Evolutionary conservation across 495 filamentous ascomycete species (phyloP), one percentile per base, ranked within the genome.

Genomic region (Daldinia loculata): DNA sequence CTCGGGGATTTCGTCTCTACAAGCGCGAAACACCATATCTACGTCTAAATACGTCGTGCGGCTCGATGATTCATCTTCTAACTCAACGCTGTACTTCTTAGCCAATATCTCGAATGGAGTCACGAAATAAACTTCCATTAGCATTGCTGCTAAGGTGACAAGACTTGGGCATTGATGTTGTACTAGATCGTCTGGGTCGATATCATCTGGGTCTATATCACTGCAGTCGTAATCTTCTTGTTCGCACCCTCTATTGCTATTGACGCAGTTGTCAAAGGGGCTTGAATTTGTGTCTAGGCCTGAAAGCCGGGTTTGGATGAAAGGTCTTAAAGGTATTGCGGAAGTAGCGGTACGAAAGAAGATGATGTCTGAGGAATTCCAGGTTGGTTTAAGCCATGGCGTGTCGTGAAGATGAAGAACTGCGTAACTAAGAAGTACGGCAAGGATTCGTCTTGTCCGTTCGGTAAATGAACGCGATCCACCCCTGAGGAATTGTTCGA

Each of bases 371-470:
- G 48, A 52, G 6, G 48, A 52, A 24, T 52, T 52, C 48, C 48
- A 52, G 8, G 48, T 52, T 52, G 48, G 48, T 52, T 52, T 52
- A 1, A 52, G 48, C 48, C 48, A 52, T 27, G 48, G 48, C 48
- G 48, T 52, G 19, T 52, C 48, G 9, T 52, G 48, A 27, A 52
- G 48, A 52, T 52, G 48, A 52, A 52, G 48, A 52, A 52, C 48
- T 52, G 48, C 48, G 9, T 52, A 52, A 52, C 48, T 52, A 12
- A 52, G 48, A 24, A 52, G 26, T 24, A 52, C 14, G 48, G 48
- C 48, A 52, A 52, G 48, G 8, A 52, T 52, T 52, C 48, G 48
- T 52, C 26, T 52, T 27, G 48, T 52, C 48, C 48, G 14, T 5
- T 52, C 48, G 26, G 48, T 52, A 6, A 52, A 52, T 52, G 48